These are phyloP conservation scores for Penicillium sp. DNA, from an alignment of 2,329 filamentous ascomycete species.

Conservation along the genomic window DNA sequence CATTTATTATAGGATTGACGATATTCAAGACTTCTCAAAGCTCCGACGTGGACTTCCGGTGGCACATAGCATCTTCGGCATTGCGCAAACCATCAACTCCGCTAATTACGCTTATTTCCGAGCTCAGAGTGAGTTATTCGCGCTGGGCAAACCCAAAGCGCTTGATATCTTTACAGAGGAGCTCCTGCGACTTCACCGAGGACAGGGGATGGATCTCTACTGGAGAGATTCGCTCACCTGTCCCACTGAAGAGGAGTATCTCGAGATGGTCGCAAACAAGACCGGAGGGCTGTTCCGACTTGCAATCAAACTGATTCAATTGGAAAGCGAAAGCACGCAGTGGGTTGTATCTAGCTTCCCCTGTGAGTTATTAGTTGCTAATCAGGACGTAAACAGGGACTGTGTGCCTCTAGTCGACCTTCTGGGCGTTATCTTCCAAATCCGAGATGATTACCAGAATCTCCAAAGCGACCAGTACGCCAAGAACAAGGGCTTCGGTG, in stretches of 20 bases:
- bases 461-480: conserved; percentile 2
- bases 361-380: too few relatives aligned
- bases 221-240: conserved; percentile 51
- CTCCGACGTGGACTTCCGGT: too few relatives aligned
- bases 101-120: too few relatives aligned
- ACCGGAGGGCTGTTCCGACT: conserved; percentile 83
- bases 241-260: conserved; percentile 62
- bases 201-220: conserved; percentile 88
- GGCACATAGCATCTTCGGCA: too few relatives aligned
- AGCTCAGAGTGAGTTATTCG: too few relatives aligned
- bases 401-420: neutral
- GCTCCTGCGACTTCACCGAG: too few relatives aligned
- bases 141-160: too few relatives aligned
- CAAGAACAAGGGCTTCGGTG: conserved; percentile 9
- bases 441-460: conserved; percentile 43
- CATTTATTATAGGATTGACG: too few relatives aligned
- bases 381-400: too few relatives aligned
- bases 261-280: conserved; percentile 90
- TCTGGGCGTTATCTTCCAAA: conserved; percentile 71
- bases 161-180: too few relatives aligned
- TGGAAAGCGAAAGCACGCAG: conserved; percentile 5
- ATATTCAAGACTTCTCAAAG: too few relatives aligned
- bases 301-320: conserved; percentile 85
- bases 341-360: neutral
- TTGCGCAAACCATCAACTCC: too few relatives aligned